Evolutionary conservation across 2,329 filamentous ascomycete genomes (phyloP), one percentile per base, ranked within the genome.

Genomic region (Diaporthe citri): DNA sequence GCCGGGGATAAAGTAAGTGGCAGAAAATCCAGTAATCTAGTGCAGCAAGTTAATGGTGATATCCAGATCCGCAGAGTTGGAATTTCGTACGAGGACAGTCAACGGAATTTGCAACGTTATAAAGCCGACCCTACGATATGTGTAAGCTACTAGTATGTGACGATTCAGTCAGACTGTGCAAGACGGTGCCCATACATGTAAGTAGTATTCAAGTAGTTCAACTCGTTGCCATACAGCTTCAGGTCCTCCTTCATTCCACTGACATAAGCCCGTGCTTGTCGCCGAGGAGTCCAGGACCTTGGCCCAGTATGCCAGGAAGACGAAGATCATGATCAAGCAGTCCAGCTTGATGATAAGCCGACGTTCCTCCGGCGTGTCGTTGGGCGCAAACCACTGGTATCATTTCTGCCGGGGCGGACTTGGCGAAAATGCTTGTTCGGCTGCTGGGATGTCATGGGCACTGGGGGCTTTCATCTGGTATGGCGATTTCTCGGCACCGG

Each of bases 301-400:
- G 80, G 84, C 82, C 57, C 85, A 85, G 73, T 84, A 84, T 1
- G 82, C 82, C 2, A 83, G 55, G 28, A 82, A 85, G 5, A 80
- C 81, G 71, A 84, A 84, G 1, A 80, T 83, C 34, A 85, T 70
- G 41, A 85, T 81, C 77, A 79, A 83, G 76, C 79, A 81, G 60
- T 84, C 83, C 3, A 84, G 77, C 69, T 84, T 84, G 17, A 76
- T 75, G 15, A 84, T 76, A 39, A 84, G 79, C 8, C 77, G 78
- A 3, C 83, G 78, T 71, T 83, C 82, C 57, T 80, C 80, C 0
- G 81, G 81, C 1, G 80, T 72, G 75, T 72, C 56, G 55, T 72
- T 55, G 1, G 56, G 70, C 9, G 70, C 43, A 25, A 67, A 67
- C 62, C 43, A 67, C 39, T 67, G 43, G 62, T 51, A 51, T 43